Evolutionary conservation across 208 protist species (phyloP).

Genomic region (Herpetomonas muscarum): DNA sequence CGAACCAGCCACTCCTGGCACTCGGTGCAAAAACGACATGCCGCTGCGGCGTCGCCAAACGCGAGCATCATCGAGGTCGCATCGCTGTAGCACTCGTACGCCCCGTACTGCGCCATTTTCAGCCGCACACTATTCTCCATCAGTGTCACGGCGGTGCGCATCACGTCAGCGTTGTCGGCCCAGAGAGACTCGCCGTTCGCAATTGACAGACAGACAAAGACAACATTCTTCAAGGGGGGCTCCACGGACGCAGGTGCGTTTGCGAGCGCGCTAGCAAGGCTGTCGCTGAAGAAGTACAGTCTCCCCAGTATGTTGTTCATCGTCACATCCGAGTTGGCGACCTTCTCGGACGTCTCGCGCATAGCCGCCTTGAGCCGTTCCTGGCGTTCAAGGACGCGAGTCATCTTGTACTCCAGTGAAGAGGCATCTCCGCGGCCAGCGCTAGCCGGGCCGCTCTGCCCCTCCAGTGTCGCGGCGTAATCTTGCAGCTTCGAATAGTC

Average conservation of each 20-base stretch:
- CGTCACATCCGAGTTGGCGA: slow-evolving; percentile 28
- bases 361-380: slow-evolving; percentile 63
- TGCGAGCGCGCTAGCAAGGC: slow-evolving; percentile 55
- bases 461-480: slow-evolving; percentile 4
- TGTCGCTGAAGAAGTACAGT: slow-evolving; percentile 82
- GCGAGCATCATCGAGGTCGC: slow-evolving; percentile 74
- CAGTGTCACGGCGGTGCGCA: slow-evolving; percentile 52
- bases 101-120: slow-evolving; percentile 79
- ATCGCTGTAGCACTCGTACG: slow-evolving; percentile 84
- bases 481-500: slow-evolving; percentile 13
- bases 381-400: slow-evolving; percentile 30
- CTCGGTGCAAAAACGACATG: slow-evolving; percentile 79
- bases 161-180: slow-evolving; percentile 49
- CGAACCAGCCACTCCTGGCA: slow-evolving; percentile 72
- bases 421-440: slow-evolving; percentile 4
- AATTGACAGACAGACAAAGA: slow-evolving; percentile 73
- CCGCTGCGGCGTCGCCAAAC: slow-evolving; percentile 61
- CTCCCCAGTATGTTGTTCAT: slow-evolving; percentile 36
- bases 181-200: slow-evolving; percentile 52
- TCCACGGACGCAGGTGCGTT: slow-evolving; percentile 17
- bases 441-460: neutral
- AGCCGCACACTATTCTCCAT: slow-evolving; percentile 65
- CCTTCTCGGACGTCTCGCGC: slow-evolving; percentile 51
- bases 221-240: slow-evolving; percentile 56
- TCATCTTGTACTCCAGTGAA: slow-evolving; percentile 22